Evolutionary conservation across 2,329 filamentous ascomycete genomes (phyloP), one percentile per base, ranked within the genome.

Genomic region (Cadophora sp.): DNA sequence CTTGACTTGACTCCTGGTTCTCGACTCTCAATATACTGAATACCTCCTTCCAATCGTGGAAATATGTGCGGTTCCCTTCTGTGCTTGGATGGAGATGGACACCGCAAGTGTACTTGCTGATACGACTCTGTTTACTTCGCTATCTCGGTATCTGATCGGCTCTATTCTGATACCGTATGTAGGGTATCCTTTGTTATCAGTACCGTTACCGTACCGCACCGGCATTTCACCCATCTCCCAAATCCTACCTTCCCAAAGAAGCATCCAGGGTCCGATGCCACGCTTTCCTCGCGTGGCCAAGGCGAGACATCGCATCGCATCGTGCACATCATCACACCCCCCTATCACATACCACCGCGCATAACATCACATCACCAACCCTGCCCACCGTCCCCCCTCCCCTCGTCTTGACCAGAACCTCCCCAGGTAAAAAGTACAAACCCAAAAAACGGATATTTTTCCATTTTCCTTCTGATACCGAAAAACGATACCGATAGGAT

Each of bases 211-310:
- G 27, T 6, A 30, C 6, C 27, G 36, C 33, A 24, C 33, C 55
- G 55, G 55, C 55, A 58, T 43, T 58, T 22, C 55, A 24, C 33
- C 24, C 36, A 39, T 22, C 20, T 6, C 7, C 30, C 4, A 56
- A 43, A 7, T 4, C 36, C 36, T 58, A 58, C 55, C 55, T 58
- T 58, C 55, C 55, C 33, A 43, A 58, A 58, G 14, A 33, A 58
- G 36, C 20, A n/a, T n/a, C 41, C 55, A 43, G 55, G 55, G 55
- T 58, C 33, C 55, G 33, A 43, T 43, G 55, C 55, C 55, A 58
- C 20, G 55, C 55, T 41, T 43, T 58, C 27, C 36, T 58, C 55
- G 33, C 55, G 36, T 58, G 55, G 55, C 55, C 55, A 43, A 58
- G 55, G 4, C 36, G 55, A 51, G 48, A 56, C 14, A 18, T 36